These are phyloP conservation scores for Paraleonurus japonicus DNA, from an alignment of 257 asterid species.

Conservation along the genomic window DNA sequence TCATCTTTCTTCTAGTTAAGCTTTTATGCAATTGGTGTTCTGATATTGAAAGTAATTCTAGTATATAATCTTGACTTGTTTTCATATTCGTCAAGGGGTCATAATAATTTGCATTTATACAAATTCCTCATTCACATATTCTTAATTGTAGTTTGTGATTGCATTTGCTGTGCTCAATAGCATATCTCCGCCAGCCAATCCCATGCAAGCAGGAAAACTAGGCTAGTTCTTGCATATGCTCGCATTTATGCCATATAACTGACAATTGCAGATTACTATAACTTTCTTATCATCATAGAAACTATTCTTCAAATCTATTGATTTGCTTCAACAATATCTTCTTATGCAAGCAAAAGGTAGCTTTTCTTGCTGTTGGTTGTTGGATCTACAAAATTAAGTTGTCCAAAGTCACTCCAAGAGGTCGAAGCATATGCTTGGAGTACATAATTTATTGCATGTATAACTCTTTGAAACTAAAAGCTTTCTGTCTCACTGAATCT, in stretches of 20 bases:
- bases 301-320: neutral
- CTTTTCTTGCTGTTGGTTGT: neutral
- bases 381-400: neutral
- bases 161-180: no score
- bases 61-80: neutral
- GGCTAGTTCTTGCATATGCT: neutral
- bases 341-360: neutral
- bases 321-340: neutral
- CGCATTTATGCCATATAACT: neutral
- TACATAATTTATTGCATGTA: neutral
- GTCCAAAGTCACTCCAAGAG: neutral
- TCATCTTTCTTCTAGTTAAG: neutral
- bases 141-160: neutral
- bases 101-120: slow-evolving; percentile 1
- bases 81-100: neutral
- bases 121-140: neutral
- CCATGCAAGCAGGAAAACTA: no score
- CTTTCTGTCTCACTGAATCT: neutral
- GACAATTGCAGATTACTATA: neutral
- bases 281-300: neutral
- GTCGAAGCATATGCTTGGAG: neutral
- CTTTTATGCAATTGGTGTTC: neutral
- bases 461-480: neutral
- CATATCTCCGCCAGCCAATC: neutral
- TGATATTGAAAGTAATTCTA: neutral